phyloP scores from a whole-genome alignment of 805 yeast species.

The Yamadazyma olivae region DNA sequence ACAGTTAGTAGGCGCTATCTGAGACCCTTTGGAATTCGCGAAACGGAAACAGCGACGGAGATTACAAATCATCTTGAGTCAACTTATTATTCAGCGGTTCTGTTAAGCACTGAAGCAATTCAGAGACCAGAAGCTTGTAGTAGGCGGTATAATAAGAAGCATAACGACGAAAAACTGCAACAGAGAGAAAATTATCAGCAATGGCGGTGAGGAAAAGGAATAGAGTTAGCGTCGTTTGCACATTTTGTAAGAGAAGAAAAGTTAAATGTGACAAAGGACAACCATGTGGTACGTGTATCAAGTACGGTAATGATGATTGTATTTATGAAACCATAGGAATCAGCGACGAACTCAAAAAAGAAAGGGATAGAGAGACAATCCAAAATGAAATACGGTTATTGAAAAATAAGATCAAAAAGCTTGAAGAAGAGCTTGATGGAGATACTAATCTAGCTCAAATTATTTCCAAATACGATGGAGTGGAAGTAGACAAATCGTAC shows the following conservation, averaged over 20 bases:
- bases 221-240: constrained; percentile 33
- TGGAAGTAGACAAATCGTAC: background rate
- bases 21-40: too few species aligned
- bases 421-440: background rate
- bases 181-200: too few species aligned
- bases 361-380: constrained; percentile 1
- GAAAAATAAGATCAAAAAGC: constrained; percentile 3
- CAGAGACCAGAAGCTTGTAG: too few species aligned
- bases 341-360: background rate
- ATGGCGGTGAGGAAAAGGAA: constrained; percentile 18
- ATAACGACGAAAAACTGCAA: too few species aligned
- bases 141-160: too few species aligned
- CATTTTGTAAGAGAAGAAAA: constrained; percentile 33
- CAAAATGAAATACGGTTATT: constrained; percentile 6
- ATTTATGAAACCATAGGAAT: constrained; percentile 6
- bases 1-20: too few species aligned
- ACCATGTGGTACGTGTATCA: constrained; percentile 36
- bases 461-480: too few species aligned
- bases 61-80: too few species aligned
- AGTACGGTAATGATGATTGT: constrained; percentile 19
- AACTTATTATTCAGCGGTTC: too few species aligned
- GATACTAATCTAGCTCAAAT: too few species aligned
- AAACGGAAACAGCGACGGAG: too few species aligned
- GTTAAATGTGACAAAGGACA: constrained; percentile 35
- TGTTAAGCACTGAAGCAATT: too few species aligned